These are phyloP conservation scores for Epichloe bromicola DNA, from an alignment of 2,329 filamentous ascomycete genomes.

Conservation along the genomic window DNA sequence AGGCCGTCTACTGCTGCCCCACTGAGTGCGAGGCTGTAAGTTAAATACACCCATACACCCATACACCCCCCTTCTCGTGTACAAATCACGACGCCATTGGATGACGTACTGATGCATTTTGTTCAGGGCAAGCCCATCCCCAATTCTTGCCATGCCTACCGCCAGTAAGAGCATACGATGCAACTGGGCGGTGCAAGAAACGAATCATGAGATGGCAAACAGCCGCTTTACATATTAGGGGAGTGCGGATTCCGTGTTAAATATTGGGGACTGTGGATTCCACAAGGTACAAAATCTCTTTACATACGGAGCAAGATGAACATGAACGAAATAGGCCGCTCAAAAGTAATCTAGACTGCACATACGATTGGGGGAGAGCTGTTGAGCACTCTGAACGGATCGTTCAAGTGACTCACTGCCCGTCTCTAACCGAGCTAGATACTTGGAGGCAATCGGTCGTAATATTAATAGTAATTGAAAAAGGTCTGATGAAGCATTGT, in stretches of 20 bases:
- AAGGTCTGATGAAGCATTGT: no score
- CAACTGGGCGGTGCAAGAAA: no score
- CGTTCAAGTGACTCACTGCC: not conserved
- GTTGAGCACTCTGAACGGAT: not conserved
- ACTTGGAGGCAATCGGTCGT: not conserved
- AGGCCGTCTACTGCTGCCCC: slow-evolving; percentile 2
- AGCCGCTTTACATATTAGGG: not conserved
- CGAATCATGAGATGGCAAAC: not conserved
- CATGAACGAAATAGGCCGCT: no score
- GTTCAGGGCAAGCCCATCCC: not conserved
- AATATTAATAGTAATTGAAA: not conserved
- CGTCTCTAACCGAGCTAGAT: not conserved
- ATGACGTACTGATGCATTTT: not conserved
- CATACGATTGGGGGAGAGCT: not conserved
- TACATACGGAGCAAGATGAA: no score
- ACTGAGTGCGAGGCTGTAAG: not conserved
- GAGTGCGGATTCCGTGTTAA: not conserved
- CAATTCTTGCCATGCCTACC: not conserved
- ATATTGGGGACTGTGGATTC: no score
- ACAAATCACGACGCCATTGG: no score
- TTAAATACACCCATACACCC: not conserved
- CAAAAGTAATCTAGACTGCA: not conserved
- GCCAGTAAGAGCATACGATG: no score
- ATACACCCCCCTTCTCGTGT: not conserved
- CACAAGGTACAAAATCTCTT: no score